Evolutionary conservation across 2,329 filamentous ascomycete genomes (phyloP).

Genomic region (Aspergillus hiratsukae): DNA sequence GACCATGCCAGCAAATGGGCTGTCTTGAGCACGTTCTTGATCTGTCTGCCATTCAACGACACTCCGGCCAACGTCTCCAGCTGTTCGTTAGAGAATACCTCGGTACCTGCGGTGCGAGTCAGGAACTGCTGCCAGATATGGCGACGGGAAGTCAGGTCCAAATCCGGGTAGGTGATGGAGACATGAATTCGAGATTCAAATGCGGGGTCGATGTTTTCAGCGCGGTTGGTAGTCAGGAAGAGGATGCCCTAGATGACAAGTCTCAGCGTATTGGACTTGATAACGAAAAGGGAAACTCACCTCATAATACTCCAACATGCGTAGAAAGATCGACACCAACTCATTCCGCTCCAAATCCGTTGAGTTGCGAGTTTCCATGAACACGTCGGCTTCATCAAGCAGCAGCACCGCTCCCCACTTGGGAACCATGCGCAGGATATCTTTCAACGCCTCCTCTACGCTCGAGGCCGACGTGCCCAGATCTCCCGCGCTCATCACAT

Average conservation of each 20-base stretch:
- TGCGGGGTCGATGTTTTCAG: slow-evolving; percentile 41
- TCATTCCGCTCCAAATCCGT: slow-evolving; percentile 44
- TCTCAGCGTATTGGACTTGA: slow-evolving; percentile 25
- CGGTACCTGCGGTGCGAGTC: slow-evolving; percentile 12
- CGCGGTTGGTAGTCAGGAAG: slow-evolving; percentile 45
- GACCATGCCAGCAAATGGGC: slow-evolving; percentile 37
- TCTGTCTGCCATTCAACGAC: slow-evolving; percentile 34
- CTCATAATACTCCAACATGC: slow-evolving; percentile 27
- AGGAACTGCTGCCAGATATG: slow-evolving; percentile 47
- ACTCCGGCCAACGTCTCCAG: slow-evolving; percentile 20
- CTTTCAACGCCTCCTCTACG: slow-evolving; percentile 44
- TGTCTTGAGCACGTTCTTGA: slow-evolving; percentile 45
- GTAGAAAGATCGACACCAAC: slow-evolving; percentile 39
- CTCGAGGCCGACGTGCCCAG: slow-evolving; percentile 41
- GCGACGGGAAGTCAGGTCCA: slow-evolving; percentile 31
- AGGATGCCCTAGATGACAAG: slow-evolving; percentile 40
- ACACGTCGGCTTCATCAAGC: slow-evolving; percentile 45
- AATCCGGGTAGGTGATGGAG: slow-evolving; percentile 35
- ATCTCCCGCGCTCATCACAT: slow-evolving; percentile 46
- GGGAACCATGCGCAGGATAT: slow-evolving; percentile 46
- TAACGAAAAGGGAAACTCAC: slow-evolving; percentile 3
- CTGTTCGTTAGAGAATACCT: slow-evolving; percentile 16
- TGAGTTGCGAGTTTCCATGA: slow-evolving; percentile 32
- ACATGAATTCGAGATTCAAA: slow-evolving; percentile 46
- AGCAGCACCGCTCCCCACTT: slow-evolving; percentile 51